Conservation (phyloP, 345 rosid genomes). For the Euphorbia tirucalli region DNA sequence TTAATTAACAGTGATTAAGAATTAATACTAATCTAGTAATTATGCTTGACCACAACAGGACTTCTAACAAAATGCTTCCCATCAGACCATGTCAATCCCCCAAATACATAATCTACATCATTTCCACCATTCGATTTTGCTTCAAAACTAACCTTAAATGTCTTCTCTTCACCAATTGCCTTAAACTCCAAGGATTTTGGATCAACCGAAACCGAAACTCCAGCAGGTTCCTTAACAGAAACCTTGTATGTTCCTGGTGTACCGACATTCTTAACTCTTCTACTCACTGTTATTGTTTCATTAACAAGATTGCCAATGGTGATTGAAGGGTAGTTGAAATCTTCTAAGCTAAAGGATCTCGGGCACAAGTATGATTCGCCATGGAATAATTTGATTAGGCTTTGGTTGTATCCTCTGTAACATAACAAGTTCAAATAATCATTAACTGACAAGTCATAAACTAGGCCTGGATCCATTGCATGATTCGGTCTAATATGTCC, state of each 20-base stretch:
- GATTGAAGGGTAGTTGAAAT: constrained; percentile 62
- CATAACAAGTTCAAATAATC: constrained; percentile 51
- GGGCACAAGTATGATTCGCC: constrained; percentile 32
- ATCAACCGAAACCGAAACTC: constrained; percentile 30
- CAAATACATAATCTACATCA: constrained; percentile 29
- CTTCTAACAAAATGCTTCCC: constrained; percentile 48
- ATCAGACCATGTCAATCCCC: constrained; percentile 46
- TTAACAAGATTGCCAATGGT: constrained; percentile 27
- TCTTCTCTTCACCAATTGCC: constrained; percentile 39
- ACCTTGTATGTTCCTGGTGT: constrained; percentile 34
- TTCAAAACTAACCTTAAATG: constrained; percentile 33
- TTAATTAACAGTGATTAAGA: neutral
- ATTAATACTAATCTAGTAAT: too few relatives aligned
- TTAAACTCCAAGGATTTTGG: constrained; percentile 36
- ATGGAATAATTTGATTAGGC: constrained; percentile 12
- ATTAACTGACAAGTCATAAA: constrained; percentile 32
- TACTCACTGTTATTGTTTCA: constrained; percentile 13
- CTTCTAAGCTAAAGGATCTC: constrained; percentile 12
- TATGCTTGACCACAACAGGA: constrained; percentile 25
- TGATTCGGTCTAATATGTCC: constrained; percentile 47
- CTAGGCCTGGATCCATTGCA: constrained; percentile 54
- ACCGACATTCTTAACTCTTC: constrained; percentile 53
- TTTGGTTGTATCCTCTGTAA: constrained; percentile 31
- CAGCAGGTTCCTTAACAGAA: constrained; percentile 25
- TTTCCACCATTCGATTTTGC: neutral